These are phyloP conservation scores for Globisporangium uncinulatum DNA, from an alignment of 352 stramenopile species.

Conservation along the genomic window DNA sequence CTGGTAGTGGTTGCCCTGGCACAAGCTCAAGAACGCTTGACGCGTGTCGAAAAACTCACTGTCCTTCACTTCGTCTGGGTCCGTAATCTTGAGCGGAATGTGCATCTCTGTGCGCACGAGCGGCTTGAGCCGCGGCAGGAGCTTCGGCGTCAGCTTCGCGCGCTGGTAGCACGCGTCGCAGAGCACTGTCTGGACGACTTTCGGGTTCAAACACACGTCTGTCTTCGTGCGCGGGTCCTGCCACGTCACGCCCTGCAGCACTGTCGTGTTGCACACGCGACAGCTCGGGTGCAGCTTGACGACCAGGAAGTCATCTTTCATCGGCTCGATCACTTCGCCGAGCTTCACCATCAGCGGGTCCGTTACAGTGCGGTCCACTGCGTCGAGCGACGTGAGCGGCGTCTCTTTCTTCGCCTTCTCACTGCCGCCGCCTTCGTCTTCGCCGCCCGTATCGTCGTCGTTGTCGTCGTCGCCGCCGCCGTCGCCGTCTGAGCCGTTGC, in stretches of 20 bases:
- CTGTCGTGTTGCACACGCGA: constrained; percentile 66
- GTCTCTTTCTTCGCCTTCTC: constrained; percentile 28
- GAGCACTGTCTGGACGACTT: constrained; percentile 63
- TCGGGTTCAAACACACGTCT: constrained; percentile 52
- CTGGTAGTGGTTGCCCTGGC: constrained; percentile 97
- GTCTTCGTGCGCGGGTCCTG: constrained; percentile 59
- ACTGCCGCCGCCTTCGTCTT: constrained; percentile 11
- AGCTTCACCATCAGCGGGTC: constrained; percentile 85
- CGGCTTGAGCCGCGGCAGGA: constrained; percentile 41
- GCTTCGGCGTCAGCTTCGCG: constrained; percentile 29
- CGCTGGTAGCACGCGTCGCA: constrained; percentile 81
- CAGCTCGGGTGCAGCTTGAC: constrained; percentile 85
- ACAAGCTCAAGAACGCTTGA: constrained; percentile 97
- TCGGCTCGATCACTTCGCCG: constrained; percentile 82
- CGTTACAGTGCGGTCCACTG: constrained; percentile 54
- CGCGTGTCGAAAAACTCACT: constrained; percentile 95
- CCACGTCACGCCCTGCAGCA: constrained; percentile 67
- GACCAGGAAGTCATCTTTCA: constrained; percentile 89
- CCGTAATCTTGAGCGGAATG: constrained; percentile 65
- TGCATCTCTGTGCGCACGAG: constrained; percentile 53
- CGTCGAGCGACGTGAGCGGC: constrained; percentile 50
- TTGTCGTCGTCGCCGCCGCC: constrained; percentile 23
- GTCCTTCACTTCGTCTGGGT: constrained; percentile 81
- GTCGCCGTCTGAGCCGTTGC: constrained; percentile 39
- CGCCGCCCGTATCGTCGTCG: constrained; percentile 21